Evolutionary conservation across 345 rosid species (phyloP), one percentile per base, ranked within the genome.

Genomic region (Diplotaxis tenuifolia): DNA sequence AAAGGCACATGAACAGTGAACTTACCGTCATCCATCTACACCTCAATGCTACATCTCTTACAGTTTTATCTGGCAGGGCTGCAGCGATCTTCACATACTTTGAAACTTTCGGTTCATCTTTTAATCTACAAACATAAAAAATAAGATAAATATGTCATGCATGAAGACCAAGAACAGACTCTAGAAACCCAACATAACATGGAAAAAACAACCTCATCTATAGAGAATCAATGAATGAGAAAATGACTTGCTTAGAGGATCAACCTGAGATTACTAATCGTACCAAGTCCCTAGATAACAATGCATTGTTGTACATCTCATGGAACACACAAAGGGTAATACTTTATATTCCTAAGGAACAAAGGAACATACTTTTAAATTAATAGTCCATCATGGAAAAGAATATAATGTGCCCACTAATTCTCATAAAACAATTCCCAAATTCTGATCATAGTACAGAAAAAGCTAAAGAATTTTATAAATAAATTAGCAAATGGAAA

Each of bases 21-120:
- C 80, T 72, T 67, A 77, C 80, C 68, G 72, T 40, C 80, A 77
- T 77, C 80, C 99, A 95, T 74, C 97, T 83, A 75, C 97, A 92
- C 90, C 99, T 90, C 87, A 95, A 78, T 55, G 99, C 99, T 74
- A 95, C 99, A 82, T 95, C 99, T 32, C 99, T 86, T 7, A 95
- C 98, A 62, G 96, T 88, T 82, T 90, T 95, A 59, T 92, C 96
- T 9, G 79, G 96, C 66, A 95, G 77, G 45, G 79, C 78, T 53
- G 96, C 93, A 3, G 99, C 96, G 55, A 95, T 88, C 84, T 89
- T 88, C 60, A 92, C 86, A 75, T 90, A 95, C 83, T 75, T 95
- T 85, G 91, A 79, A 73, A 95, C 85, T 67, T 79, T 87, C 6
- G 89, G 91, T 72, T 95, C 96, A 49, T 83, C 91, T 20, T 82